Base-by-base conservation (phyloP, 192 early-diverging fungal species). In the Backusella luteola region DNA sequence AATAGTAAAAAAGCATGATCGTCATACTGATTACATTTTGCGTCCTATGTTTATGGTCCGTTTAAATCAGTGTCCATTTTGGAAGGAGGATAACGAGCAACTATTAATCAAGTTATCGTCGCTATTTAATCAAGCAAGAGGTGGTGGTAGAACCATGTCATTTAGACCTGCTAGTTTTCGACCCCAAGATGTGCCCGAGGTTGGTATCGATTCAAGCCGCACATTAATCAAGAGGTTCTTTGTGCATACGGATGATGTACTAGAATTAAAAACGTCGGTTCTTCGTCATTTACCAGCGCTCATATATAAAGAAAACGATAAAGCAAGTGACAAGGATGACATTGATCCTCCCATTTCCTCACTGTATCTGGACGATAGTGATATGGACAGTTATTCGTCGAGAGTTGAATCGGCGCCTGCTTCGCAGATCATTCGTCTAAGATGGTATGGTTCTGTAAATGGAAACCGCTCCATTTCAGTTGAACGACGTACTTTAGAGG, bases 1-100 rank as follows among this genome's bases (percentile, higher is more conserved):
- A 89, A 98, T 98, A 77, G 89, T 99, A 79, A 99, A 99, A 83
- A 99, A 99, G 85, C 97, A 99, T 82, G 97, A 99, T 86, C 93
- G 94, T 79, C 93, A 96, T 79, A 94, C 96, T n/a, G 81, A 80
- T 12, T 94, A 90, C 76, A 83, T 89, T 38, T 83, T 99, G 38
- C 84, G 93, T 81, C 88, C 93, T 36, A 79, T 94, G 86, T 92
- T 93, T 82, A 87, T 88, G 86, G 84, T 93, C 80, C 86, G 92
- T 74, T 83, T 98, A 76, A 94, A 96, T 85, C 87, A 82, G 79
- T 84, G 89, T 21, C 89, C 93, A 4, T 96, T 96, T 78, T 93
- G 90, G 83, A 91, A 92, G 34, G 68, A 69, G 9, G 91, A 94
- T 77, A 96, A 94, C 84, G 96, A 98, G 71, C 82, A 84, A 29